Percentiles rank a stretch among this genome's conserved stretches.
Conservation (phyloP, 2,329 filamentous ascomycete species). For the Diaporthe caulivora region DNA sequence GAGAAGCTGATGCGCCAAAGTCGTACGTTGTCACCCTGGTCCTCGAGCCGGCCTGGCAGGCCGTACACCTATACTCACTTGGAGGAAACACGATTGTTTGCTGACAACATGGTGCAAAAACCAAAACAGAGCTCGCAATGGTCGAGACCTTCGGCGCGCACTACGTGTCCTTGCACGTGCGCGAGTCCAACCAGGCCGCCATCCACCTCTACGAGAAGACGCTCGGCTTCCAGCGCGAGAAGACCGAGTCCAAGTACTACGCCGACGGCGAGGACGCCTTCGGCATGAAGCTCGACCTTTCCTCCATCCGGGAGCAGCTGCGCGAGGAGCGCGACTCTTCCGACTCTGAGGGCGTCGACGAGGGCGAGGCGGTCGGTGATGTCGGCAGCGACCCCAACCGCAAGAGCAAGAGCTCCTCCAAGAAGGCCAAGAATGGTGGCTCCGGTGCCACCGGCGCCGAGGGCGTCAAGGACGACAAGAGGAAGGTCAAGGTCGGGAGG, state of each 20-base stretch:
- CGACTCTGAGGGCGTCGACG: conserved; percentile 61
- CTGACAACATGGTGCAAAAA: too few species aligned
- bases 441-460: conserved; percentile 43
- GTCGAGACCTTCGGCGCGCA: conserved; percentile 91
- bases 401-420: conserved; percentile 38
- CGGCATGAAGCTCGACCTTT: conserved; percentile 90
- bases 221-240: conserved; percentile 88
- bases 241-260: conserved; percentile 91
- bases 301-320: conserved; percentile 65
- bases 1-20: conserved; percentile 98
- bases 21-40: conserved; percentile 68
- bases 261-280: conserved; percentile 97
- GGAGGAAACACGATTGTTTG: too few species aligned
- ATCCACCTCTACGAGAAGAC: conserved; percentile 94
- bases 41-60: neutral
- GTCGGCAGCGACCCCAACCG: conserved; percentile 63
- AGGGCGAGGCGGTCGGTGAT: conserved; percentile 79
- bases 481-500: conserved; percentile 88
- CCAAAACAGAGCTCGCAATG: conserved; percentile 88
- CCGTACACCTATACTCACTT: too few species aligned
- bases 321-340: conserved; percentile 54
- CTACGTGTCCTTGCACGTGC: conserved; percentile 96
- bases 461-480: conserved; percentile 70
- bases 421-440: conserved; percentile 51
- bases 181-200: conserved; percentile 91